These are phyloP conservation scores for Stagonosporopsis chrysanthemi DNA, from an alignment of 2,329 filamentous ascomycete species.

Conservation along the genomic window DNA sequence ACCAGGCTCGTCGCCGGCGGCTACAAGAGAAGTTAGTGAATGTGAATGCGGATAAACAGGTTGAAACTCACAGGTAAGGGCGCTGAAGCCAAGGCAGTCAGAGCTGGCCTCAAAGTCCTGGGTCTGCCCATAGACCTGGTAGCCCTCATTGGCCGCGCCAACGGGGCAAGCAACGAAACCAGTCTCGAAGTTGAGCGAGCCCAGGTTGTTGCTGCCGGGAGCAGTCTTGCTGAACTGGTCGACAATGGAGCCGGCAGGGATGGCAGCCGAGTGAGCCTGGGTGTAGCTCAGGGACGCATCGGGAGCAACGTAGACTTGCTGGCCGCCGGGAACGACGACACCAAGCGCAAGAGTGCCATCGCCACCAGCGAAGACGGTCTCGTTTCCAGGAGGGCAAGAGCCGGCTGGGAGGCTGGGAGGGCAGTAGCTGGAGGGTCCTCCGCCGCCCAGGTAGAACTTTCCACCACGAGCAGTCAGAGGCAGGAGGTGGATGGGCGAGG, in stretches of 20 bases:
- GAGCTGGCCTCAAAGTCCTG: slow-evolving; percentile 26
- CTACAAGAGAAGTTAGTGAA: slow-evolving; percentile 22
- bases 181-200: slow-evolving; percentile 37
- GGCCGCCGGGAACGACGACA: slow-evolving; percentile 68
- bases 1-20: slow-evolving; percentile 32
- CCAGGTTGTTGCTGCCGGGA: slow-evolving; percentile 30
- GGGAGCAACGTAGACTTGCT: slow-evolving; percentile 65
- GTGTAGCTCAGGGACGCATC: slow-evolving; percentile 65
- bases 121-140: slow-evolving; percentile 45
- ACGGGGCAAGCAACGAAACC: slow-evolving; percentile 48
- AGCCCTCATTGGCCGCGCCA: slow-evolving; percentile 30
- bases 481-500: slow-evolving; percentile 58
- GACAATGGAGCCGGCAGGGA: slow-evolving; percentile 59
- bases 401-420: slow-evolving; percentile 46
- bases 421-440: slow-evolving; percentile 59
- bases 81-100: slow-evolving; percentile 47
- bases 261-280: slow-evolving; percentile 60
- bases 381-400: slow-evolving; percentile 57
- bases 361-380: slow-evolving; percentile 56
- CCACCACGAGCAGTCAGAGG: slow-evolving; percentile 57
- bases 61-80: slow-evolving; percentile 41
- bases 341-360: slow-evolving; percentile 45
- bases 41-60: neutral
- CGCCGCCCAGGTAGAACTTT: slow-evolving; percentile 60
- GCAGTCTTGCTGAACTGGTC: slow-evolving; percentile 56